These are phyloP conservation scores for Neofusicoccum umdonicola DNA, from an alignment of 2,329 filamentous ascomycete species.

Conservation along the genomic window DNA sequence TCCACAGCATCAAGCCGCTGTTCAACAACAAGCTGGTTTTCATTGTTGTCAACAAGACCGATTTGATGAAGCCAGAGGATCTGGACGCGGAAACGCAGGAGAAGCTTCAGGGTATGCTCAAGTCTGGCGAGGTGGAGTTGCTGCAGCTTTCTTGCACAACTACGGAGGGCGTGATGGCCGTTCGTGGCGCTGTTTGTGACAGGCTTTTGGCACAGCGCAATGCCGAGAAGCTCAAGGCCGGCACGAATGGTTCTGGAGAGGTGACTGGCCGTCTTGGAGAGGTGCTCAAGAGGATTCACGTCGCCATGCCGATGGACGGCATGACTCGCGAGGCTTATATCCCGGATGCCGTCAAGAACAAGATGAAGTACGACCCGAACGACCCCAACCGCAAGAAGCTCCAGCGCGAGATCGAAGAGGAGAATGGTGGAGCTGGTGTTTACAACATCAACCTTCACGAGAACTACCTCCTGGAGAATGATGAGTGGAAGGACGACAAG, in stretches of 20 bases:
- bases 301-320: constrained; percentile 87
- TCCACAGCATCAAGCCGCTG: constrained; percentile 93
- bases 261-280: constrained; percentile 80
- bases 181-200: constrained; percentile 94
- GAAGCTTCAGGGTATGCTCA: constrained; percentile 75
- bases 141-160: constrained; percentile 94
- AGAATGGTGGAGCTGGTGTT: constrained; percentile 92
- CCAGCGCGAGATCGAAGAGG: constrained; percentile 83
- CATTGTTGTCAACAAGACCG: constrained; percentile 97
- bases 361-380: constrained; percentile 85
- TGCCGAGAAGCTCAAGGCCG: constrained; percentile 88
- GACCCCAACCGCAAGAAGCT: constrained; percentile 81
- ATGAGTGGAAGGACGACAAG: constrained; percentile 94
- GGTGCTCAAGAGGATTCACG: constrained; percentile 91
- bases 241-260: constrained; percentile 74
- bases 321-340: constrained; percentile 78
- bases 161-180: constrained; percentile 86
- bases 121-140: constrained; percentile 86
- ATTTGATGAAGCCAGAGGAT: constrained; percentile 83
- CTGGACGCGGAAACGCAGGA: constrained; percentile 75
- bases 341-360: constrained; percentile 75
- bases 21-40: constrained; percentile 98
- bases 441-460: constrained; percentile 90
- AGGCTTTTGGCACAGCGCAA: constrained; percentile 89
- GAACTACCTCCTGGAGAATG: constrained; percentile 82